Evolutionary conservation across 73 alveolate species (phyloP), one percentile per base, ranked within the genome.

Genomic region (Effrenium voratum): DNA sequence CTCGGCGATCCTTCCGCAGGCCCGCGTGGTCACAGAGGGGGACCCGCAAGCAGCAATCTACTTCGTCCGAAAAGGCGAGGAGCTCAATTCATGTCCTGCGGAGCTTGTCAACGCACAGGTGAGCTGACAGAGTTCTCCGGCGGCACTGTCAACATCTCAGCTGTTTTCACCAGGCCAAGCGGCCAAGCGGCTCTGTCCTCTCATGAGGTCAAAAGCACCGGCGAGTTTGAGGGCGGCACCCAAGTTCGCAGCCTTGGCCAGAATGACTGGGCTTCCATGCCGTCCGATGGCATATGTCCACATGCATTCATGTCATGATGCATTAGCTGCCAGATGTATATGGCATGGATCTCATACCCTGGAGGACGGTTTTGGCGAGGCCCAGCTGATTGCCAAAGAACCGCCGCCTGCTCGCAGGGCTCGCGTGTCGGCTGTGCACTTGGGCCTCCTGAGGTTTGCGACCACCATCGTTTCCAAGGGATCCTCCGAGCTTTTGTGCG

Each of bases 1-100:
- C n/a, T n/a, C n/a, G n/a, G 8, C 66, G 41, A 28, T 24, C n/a
- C 28, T 36, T 26, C 24, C 30, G 28, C 76, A 92, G 92, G 98
- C 98, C 38, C 98, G 98, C 8, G 98, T 92, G 46, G 98, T 92
- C 46, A 92, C 98, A 10, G 98, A 77, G 26, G 98, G 98, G 1
- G 98, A 92, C 38, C 50, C 40, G 63, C 92, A 75, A 92, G 75
- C 92, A 0, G 98, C 98, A 46, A 92, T 92, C 47, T 92, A 92
- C 91, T 92, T 92, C 44, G 98, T 92, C 49, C 73, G 75, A 82
- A 92, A 92, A 76, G 98, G 98, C 98, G 30, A 36, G 44, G 41
- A 30, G 24, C 34, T 34, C 15, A 28, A 34, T 30, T 19, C 44
- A 66, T 15, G 79, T 16, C 1, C 34, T 16, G 49, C 46, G n/a